Evolutionary conservation across 306 rosid species (phyloP), one percentile per base, ranked within the genome.

Genomic region (Cucurbita maxima): DNA sequence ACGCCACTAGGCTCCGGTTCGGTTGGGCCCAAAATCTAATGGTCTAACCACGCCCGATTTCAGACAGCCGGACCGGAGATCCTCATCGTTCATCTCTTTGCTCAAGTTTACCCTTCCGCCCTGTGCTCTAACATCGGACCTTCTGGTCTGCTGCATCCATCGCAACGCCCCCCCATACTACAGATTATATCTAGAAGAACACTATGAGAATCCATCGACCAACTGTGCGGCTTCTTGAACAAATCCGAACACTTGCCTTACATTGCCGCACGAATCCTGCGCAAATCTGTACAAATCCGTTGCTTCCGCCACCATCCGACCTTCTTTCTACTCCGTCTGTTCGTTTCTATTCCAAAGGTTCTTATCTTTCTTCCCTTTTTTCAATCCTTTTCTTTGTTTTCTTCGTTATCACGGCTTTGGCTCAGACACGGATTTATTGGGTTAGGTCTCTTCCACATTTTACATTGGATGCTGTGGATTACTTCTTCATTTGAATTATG

Each of bases 301-400:
- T 74, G 15, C 67, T 74, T 8, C 34, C 56, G 9, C 20, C 36
- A 19, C 68, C 58, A 11, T 34, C 13, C 12, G 8, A 50, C 2
- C 72, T 15, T 16, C 10, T 8, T 47, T 48, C 54, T 16, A 0
- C 56, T 69, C 41, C 25, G 1, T n/a, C 74, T 67, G 52, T 73
- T 47, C 88, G 89, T 79, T 63, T 77, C 58, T 86, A 79, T 77
- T 84, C 88, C 15, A 47, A 81, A 1, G 91, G 92, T 87, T 12
- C 11, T 37, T 11, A 14, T 69, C 45, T 71, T 25, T 36, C 47
- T 41, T 38, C 54, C 11, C 44, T 52, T 64, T 30, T 2, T 30
- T 30, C 25, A 30, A 2, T 30, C 34, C 3, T 30, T 2, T 30
- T 30, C 34, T 30, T 30, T 30, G 34, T 30, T 2, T 30, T 30